These are phyloP conservation scores for Breynia disticha DNA, from an alignment of 441 rosid genomes.

Conservation along the genomic window DNA sequence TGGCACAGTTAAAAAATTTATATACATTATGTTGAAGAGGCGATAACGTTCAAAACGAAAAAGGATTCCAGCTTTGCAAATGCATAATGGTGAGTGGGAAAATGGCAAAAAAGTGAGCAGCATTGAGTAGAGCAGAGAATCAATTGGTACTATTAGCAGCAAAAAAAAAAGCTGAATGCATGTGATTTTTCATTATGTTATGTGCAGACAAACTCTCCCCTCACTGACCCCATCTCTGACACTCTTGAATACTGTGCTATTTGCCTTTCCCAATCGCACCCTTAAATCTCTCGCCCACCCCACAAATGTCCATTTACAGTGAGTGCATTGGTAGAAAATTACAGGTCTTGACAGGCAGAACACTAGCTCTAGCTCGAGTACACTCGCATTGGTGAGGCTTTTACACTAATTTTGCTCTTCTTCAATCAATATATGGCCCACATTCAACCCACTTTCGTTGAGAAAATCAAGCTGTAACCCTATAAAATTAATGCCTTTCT, in stretches of 20 bases:
- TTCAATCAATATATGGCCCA: conserved; percentile 7
- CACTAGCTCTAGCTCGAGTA: not conserved
- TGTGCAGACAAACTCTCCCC: conserved; percentile 17
- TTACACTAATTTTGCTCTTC: too few species aligned
- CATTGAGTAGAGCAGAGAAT: not conserved
- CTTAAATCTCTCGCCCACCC: not conserved
- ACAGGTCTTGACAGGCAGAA: not conserved
- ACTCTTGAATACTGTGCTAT: conserved; percentile 19
- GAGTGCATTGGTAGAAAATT: not conserved
- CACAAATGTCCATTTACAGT: too few species aligned
- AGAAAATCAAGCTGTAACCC: not conserved
- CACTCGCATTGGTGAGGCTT: not conserved
- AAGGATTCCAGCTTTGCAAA: too few species aligned
- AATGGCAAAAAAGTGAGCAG: not conserved
- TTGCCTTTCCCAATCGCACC: conserved; percentile 7
- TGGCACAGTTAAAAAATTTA: too few species aligned
- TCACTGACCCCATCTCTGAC: conserved; percentile 18
- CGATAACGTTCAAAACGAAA: too few species aligned
- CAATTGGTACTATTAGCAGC: not conserved
- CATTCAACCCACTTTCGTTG: not conserved
- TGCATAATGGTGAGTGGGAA: too few species aligned
- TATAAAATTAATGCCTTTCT: not conserved
- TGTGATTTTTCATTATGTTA: conserved; percentile 10
- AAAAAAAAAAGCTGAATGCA: not conserved
- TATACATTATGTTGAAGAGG: too few species aligned